These are phyloP conservation scores for Candida sithepensis DNA, from an alignment of 805 yeast genomes.

Conservation along the genomic window DNA sequence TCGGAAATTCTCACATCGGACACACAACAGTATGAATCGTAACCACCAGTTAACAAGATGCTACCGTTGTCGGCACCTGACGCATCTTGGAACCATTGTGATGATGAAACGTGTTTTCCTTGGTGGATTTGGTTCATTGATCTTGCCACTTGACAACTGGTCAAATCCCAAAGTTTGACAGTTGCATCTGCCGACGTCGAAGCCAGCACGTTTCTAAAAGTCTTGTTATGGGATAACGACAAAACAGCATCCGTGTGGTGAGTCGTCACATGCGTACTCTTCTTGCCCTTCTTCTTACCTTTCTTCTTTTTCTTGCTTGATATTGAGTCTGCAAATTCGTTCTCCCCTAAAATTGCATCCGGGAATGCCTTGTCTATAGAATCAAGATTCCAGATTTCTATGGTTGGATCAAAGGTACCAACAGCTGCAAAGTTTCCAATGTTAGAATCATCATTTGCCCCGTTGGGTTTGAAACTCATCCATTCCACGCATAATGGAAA, in stretches of 20 bases:
- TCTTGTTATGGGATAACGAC: conserved; percentile 76
- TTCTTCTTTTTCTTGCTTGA: conserved; percentile 40
- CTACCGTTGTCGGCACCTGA: conserved; percentile 46
- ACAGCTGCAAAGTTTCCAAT: conserved; percentile 92
- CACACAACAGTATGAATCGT: conserved; percentile 79
- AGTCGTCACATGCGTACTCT: conserved; percentile 52
- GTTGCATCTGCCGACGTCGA: conserved; percentile 96
- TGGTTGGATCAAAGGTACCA: conserved; percentile 96
- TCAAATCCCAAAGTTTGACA: conserved; percentile 92
- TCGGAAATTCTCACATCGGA: conserved; percentile 79
- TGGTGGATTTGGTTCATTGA: conserved; percentile 69
- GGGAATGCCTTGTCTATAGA: conserved; percentile 92
- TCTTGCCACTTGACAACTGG: conserved; percentile 68
- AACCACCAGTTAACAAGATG: conserved; percentile 84
- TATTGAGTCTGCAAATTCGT: conserved; percentile 37
- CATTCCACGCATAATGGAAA: conserved; percentile 97
- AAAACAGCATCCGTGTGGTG: conserved; percentile 95
- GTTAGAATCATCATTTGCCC: conserved; percentile 38
- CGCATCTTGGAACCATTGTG: conserved; percentile 74
- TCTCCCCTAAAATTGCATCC: conserved; percentile 85
- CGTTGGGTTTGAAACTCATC: conserved; percentile 72
- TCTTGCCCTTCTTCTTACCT: conserved; percentile 48
- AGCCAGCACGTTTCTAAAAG: conserved; percentile 80
- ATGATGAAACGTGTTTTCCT: conserved; percentile 77
- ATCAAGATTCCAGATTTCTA: conserved; percentile 96